Conservation (phyloP, 2,329 filamentous ascomycete genomes). For the Apiospora aurea region DNA sequence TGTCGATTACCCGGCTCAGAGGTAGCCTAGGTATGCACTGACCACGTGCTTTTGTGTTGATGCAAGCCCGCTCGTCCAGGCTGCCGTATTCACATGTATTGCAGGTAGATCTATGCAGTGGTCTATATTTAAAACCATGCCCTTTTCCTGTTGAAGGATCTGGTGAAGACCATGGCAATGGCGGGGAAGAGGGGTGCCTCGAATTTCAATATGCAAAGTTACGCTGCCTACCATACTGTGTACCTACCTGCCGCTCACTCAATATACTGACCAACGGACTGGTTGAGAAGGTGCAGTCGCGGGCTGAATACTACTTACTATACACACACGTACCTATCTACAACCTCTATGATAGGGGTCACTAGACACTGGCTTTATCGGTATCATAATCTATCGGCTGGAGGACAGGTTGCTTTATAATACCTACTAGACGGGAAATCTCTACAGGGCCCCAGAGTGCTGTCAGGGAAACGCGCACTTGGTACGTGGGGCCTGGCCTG, state of each 20-base stretch:
- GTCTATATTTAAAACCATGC: not conserved
- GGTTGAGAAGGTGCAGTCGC: not conserved
- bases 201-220: not conserved
- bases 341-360: not conserved
- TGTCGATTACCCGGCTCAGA: not conserved
- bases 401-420: constrained; percentile 12
- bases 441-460: constrained; percentile 6
- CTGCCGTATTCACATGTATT: not conserved
- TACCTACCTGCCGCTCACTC: not conserved
- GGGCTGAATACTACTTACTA: not conserved
- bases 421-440: not conserved
- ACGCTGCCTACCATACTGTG: not conserved
- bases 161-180: not conserved
- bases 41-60: constrained; percentile 14
- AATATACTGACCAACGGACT: not conserved
- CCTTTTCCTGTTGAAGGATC: not conserved
- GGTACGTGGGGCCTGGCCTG: constrained; percentile 9
- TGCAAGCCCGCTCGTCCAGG: constrained; percentile 1
- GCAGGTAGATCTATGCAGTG: not conserved
- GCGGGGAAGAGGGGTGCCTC: not conserved
- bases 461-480: constrained; percentile 10
- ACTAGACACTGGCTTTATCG: not conserved
- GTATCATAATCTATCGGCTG: not conserved
- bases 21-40: not conserved
- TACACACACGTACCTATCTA: not conserved